A percentile compares a stretch with the other conserved stretches of the same genome.
Evolutionary conservation across 306 rosid genomes (phyloP).

Genomic region (Glycyrrhiza uralensis): DNA sequence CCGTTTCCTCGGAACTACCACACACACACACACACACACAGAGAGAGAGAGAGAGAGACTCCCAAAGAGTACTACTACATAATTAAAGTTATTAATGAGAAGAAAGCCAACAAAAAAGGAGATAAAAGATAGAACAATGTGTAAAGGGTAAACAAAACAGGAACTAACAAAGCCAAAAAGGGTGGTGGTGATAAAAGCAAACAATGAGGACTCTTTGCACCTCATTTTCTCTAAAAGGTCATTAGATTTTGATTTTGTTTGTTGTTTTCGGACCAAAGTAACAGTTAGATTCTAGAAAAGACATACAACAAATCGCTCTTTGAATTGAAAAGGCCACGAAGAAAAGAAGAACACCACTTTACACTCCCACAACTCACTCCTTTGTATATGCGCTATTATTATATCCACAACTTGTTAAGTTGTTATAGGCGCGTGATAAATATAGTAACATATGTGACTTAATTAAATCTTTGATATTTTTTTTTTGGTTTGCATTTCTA

Average conservation of each 20-base stretch:
- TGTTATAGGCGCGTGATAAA: not conserved
- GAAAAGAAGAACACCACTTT: not conserved
- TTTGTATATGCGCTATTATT: not conserved
- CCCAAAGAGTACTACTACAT: not conserved
- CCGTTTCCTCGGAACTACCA: conserved; percentile 69
- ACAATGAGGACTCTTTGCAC: conserved; percentile 26
- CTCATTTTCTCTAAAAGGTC: conserved; percentile 36
- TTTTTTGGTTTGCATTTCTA: not conserved
- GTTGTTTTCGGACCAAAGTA: conserved; percentile 27
- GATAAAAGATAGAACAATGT: not conserved
- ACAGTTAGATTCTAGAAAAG: conserved; percentile 33
- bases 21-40: too few species aligned
- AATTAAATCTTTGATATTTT: conserved; percentile 4
- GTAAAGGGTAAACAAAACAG: not conserved
- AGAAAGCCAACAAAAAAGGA: not conserved
- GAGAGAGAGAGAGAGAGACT: conserved; percentile 21
- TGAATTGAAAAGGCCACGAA: conserved; percentile 13
- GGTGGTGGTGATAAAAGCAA: not conserved
- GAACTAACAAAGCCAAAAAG: conserved; percentile 26
- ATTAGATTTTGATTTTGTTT: conserved; percentile 26
- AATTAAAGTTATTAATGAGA: conserved; percentile 27
- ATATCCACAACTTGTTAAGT: not conserved
- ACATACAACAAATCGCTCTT: not conserved
- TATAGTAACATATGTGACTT: not conserved
- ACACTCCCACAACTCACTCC: not conserved